Evolutionary conservation across 2,329 filamentous ascomycete species (phyloP), one percentile per base, ranked within the genome.

Genomic region (Zymoseptoria tritici): DNA sequence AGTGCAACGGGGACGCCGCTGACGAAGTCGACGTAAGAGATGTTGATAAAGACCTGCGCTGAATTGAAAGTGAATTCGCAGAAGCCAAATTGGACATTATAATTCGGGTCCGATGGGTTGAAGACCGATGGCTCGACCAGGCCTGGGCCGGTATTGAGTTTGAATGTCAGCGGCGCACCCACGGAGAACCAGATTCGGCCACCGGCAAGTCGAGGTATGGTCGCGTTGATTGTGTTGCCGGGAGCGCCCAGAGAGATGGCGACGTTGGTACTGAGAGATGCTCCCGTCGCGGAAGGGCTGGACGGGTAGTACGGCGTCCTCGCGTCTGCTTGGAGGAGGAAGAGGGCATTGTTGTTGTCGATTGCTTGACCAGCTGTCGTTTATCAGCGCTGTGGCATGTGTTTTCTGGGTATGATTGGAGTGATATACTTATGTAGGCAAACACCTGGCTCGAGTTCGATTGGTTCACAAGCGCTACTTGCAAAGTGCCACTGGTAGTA

Each of bases 401-500:
- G 13, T 13, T 19, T 54, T 7, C 16, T 31, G 22, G 6, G 21
- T 6, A 52, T 52, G 50, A 13, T 7, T n/a, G 11, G 52, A 11
- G n/a, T 9, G 7, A 62, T 67, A 54, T 52, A 71, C 69, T 91
- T 68, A 94, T 81, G 71, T 74, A 75, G 9, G 72, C 72, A 57
- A 68, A 75, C 49, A 73, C 70, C 7, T 67, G 62, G 55, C 59
- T 64, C 1, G 71, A 72, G 56, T 60, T 69, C 16, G 70, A 72
- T 21, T 70, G 64, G 61, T 75, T 75, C 51, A 66, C 64, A 3
- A 75, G 61, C 9, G 62, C 61, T 31, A 75, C 67, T 54, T 67
- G 66, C 24, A 75, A 56, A 20, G 68, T 70, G 29, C 68, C 65
- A 50, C 60, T 66, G 22, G 60, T 61, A 24, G 64, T 69, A 26